phyloP scores from a whole-genome alignment of 768 basidiomycete genomes.

The Pleurotus djamor region DNA sequence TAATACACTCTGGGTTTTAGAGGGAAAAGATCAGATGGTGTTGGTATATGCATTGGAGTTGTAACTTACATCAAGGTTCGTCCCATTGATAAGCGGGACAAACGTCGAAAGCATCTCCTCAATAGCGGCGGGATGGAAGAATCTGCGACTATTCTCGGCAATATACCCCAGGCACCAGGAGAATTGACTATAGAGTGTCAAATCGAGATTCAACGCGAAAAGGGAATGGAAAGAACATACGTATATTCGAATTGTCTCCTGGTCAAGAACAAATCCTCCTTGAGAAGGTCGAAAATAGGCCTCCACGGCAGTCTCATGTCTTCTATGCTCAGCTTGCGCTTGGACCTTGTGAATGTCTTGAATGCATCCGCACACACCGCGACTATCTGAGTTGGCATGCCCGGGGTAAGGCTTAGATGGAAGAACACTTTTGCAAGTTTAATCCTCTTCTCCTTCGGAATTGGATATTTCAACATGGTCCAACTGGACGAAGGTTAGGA shows the following conservation, averaged over 20 bases:
- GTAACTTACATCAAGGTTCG: conserved; percentile 57
- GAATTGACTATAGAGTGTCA: conserved; percentile 47
- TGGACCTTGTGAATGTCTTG: conserved; percentile 56
- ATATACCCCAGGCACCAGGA: conserved; percentile 77
- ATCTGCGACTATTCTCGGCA: conserved; percentile 66
- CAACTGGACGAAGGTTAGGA: conserved; percentile 43
- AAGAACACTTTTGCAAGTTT: conserved; percentile 77
- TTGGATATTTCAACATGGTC: conserved; percentile 82
- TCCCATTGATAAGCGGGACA: conserved; percentile 75
- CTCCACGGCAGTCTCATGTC: conserved; percentile 84
- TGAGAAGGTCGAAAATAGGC: conserved; percentile 70
- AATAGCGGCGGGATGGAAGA: conserved; percentile 87
- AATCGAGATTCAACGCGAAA: background rate
- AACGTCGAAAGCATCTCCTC: conserved; percentile 89
- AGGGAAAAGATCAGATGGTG: conserved; percentile 10
- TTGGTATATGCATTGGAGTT: background rate
- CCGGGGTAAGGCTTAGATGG: conserved; percentile 71
- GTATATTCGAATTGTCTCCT: conserved; percentile 78
- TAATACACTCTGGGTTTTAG: conserved; percentile 53
- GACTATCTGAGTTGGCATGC: conserved; percentile 69
- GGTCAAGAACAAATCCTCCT: conserved; percentile 73
- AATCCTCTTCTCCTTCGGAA: conserved; percentile 78
- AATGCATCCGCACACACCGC: conserved; percentile 67
- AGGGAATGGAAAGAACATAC: conserved; percentile 31
- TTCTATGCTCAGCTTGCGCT: conserved; percentile 72